Evolutionary conservation across 441 rosid genomes (phyloP).

Genomic region (Gossypium davidsonii): DNA sequence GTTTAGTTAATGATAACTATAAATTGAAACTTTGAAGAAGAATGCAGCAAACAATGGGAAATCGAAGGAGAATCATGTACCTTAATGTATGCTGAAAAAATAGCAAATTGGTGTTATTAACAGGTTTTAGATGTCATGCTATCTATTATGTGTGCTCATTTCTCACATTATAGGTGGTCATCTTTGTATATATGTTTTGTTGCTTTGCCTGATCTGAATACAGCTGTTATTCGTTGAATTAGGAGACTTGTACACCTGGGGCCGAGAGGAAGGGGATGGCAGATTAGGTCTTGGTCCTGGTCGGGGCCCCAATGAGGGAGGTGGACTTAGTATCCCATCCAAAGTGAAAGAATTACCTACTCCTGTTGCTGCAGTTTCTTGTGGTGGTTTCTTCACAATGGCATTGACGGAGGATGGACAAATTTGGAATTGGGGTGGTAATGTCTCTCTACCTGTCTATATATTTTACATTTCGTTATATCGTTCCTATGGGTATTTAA

Average conservation of each 20-base stretch:
- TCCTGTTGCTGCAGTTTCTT: conserved; percentile 64
- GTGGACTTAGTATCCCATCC: conserved; percentile 83
- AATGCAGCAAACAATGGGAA: background rate
- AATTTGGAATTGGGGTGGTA: conserved; percentile 98
- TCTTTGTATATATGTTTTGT: background rate
- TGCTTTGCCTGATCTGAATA: background rate
- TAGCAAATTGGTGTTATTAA: background rate
- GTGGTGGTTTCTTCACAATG: conserved; percentile 92
- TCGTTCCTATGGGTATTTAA: background rate
- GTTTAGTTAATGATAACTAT: background rate
- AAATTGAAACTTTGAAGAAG: background rate
- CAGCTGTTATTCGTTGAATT: conserved; percentile 12
- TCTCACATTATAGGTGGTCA: conserved; percentile 1
- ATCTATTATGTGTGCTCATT: background rate
- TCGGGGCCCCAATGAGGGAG: conserved; percentile 86
- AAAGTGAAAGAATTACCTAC: conserved; percentile 58
- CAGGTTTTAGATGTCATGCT: conserved; percentile 4
- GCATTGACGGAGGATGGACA: conserved; percentile 68
- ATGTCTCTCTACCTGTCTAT: background rate
- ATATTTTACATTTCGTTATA: background rate
- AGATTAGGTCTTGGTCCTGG: conserved; percentile 90
- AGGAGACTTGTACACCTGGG: conserved; percentile 90
- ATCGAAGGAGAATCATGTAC: background rate
- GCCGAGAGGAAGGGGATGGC: conserved; percentile 94
- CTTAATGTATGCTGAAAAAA: background rate